Conservation (phyloP, 805 yeast species). For the Ogataea degrootiae region DNA sequence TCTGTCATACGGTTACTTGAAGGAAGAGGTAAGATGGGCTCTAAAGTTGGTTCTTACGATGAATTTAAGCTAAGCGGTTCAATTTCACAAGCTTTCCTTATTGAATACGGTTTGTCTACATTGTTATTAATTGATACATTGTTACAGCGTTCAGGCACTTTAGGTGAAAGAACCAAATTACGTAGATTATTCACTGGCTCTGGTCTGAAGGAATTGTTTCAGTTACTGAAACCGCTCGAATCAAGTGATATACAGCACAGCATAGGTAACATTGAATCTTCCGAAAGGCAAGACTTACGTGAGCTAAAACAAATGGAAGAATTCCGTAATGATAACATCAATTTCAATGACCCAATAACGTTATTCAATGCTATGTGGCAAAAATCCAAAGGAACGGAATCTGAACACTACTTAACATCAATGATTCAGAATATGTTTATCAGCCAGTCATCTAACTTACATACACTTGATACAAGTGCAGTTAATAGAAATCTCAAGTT, state of each 20-base stretch:
- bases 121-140: constrained; percentile 47
- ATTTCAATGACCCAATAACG: constrained; percentile 70
- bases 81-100: constrained; percentile 55
- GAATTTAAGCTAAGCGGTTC: constrained; percentile 58
- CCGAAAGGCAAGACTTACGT: constrained; percentile 38
- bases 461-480: constrained; percentile 36
- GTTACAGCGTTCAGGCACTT: constrained; percentile 33
- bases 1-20: constrained; percentile 24
- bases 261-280: constrained; percentile 34
- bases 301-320: constrained; percentile 35
- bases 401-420: constrained; percentile 54
- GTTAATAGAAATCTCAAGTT: constrained; percentile 49
- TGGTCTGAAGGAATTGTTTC: constrained; percentile 35
- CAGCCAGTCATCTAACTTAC: constrained; percentile 43
- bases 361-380: constrained; percentile 55
- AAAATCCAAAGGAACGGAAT: constrained; percentile 52
- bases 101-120: constrained; percentile 49
- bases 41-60: constrained; percentile 87
- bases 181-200: constrained; percentile 41
- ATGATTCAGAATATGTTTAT: constrained; percentile 63
- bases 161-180: constrained; percentile 41
- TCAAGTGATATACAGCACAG: constrained; percentile 40
- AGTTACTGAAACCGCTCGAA: constrained; percentile 34
- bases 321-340: constrained; percentile 40
- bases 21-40: constrained; percentile 87